A percentile compares a stretch with the other conserved stretches of the same genome.
phyloP scores from a whole-genome alignment of 345 rosid species.

The Salix exigua region DNA sequence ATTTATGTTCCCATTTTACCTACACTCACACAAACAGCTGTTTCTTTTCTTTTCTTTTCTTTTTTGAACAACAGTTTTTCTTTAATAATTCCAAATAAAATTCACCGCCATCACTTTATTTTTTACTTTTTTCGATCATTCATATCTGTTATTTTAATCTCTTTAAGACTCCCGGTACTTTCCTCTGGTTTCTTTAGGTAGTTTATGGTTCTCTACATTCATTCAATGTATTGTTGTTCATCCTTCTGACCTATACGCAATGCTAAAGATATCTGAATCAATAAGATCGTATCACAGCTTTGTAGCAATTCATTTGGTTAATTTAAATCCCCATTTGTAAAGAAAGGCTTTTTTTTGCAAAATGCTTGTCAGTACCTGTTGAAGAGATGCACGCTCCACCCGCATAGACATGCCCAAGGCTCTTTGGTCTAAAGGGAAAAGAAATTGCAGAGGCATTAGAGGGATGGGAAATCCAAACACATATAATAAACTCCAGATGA shows the following conservation, averaged over 20 bases:
- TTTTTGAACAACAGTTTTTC: not conserved
- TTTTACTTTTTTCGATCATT: not conserved
- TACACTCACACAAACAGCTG: not conserved
- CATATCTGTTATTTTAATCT: not conserved
- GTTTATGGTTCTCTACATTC: not conserved
- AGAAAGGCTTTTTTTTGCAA: not conserved
- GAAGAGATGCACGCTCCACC: constrained; percentile 82
- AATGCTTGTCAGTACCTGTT: constrained; percentile 43
- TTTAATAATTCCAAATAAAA: not conserved
- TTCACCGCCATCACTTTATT: too few relatives aligned
- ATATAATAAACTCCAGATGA: not conserved
- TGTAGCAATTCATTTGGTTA: not conserved
- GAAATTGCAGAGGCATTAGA: constrained; percentile 7
- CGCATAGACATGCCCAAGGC: constrained; percentile 99
- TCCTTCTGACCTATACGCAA: not conserved
- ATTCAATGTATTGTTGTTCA: not conserved
- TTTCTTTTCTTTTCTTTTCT: not conserved
- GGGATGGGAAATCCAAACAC: not conserved
- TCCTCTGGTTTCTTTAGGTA: not conserved
- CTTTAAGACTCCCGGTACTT: not conserved
- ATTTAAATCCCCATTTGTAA: not conserved
- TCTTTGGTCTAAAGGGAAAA: constrained; percentile 69
- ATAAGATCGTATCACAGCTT: not conserved
- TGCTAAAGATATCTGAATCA: not conserved
- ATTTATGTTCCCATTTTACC: not conserved